phyloP scores from a whole-genome alignment of 1,284 basidiomycete species.

The Garcileccinum viscosum region DNA sequence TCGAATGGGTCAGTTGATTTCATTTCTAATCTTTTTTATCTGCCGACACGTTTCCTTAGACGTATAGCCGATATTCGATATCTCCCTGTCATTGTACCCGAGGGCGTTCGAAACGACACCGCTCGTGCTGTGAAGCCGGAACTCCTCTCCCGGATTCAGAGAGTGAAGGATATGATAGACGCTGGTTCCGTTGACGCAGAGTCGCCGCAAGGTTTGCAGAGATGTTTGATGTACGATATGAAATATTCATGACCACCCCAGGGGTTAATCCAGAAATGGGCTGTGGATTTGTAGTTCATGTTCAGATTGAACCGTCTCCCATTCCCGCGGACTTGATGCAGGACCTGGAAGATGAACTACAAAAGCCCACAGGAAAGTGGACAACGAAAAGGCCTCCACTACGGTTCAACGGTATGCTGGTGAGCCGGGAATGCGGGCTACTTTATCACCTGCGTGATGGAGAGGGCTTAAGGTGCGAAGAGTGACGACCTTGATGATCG shows the following conservation, averaged over 20 bases:
- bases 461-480: conserved; percentile 66
- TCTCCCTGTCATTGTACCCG: conserved; percentile 70
- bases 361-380: conserved; percentile 72
- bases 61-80: conserved; percentile 69
- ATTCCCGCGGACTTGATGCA: conserved; percentile 62
- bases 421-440: conserved; percentile 83
- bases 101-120: conserved; percentile 61
- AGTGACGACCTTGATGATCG: background rate
- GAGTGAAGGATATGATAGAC: conserved; percentile 67
- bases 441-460: conserved; percentile 67
- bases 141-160: conserved; percentile 62
- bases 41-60: conserved; percentile 40
- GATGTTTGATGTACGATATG: background rate
- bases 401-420: conserved; percentile 64
- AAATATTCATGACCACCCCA: conserved; percentile 9
- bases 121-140: conserved; percentile 71
- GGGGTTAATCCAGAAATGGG: conserved; percentile 27
- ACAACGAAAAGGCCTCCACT: conserved; percentile 63
- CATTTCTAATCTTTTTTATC: background rate
- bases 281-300: conserved; percentile 71
- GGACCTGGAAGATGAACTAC: conserved; percentile 74
- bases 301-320: conserved; percentile 60
- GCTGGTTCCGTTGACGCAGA: conserved; percentile 65
- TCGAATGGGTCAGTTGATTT: conserved; percentile 61
- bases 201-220: conserved; percentile 24